phyloP scores from a whole-genome alignment of 441 rosid genomes.

The Sinapis alba region DNA sequence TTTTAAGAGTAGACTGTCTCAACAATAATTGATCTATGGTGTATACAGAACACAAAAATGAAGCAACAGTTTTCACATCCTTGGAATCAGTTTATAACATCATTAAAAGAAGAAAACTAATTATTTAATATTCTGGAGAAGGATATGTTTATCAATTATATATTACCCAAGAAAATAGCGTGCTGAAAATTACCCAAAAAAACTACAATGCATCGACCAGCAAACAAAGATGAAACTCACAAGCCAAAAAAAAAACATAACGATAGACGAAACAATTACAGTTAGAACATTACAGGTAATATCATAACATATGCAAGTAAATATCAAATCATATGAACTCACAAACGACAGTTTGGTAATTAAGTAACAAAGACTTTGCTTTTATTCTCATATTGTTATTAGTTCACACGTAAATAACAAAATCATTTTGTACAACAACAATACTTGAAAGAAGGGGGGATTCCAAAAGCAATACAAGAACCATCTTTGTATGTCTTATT shows the following conservation, averaged over 20 bases:
- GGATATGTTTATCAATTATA: neutral
- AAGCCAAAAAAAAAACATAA: no score
- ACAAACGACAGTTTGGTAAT: neutral
- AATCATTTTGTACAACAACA: conserved; percentile 29
- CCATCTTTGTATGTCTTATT: conserved; percentile 25
- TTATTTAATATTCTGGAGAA: neutral
- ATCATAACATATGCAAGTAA: no score
- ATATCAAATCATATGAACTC: neutral
- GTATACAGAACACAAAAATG: neutral
- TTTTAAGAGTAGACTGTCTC: neutral
- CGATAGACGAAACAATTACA: no score
- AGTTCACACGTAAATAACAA: neutral
- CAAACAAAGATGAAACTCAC: no score
- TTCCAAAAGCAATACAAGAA: conserved; percentile 29
- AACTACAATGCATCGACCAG: no score
- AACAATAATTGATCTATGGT: neutral
- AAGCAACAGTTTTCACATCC: neutral
- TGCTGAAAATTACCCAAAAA: no score
- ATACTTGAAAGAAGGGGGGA: neutral
- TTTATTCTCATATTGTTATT: neutral
- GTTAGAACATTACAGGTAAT: no score
- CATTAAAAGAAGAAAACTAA: neutral
- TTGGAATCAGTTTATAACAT: neutral
- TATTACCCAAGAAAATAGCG: no score
- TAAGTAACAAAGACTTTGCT: neutral